phyloP scores from a whole-genome alignment of 1,284 basidiomycete genomes.

The Chiua sp. region DNA sequence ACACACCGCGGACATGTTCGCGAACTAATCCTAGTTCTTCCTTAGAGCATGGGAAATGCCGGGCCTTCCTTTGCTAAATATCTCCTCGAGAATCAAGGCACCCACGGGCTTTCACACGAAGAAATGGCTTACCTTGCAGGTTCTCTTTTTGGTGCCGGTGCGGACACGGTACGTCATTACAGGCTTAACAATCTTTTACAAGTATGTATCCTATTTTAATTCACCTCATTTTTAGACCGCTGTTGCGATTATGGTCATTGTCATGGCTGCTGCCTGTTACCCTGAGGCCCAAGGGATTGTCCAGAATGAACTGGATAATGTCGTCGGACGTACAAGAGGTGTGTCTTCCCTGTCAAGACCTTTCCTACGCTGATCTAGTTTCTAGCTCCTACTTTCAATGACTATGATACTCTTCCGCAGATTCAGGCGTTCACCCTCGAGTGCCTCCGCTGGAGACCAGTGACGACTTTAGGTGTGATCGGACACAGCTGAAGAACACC shows the following conservation, averaged over 20 bases:
- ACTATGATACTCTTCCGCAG: slow-evolving; percentile 42
- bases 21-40: background rate
- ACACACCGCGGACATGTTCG: background rate
- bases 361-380: background rate
- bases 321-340: slow-evolving; percentile 49
- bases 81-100: slow-evolving; percentile 37
- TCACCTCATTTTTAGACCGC: slow-evolving; percentile 38
- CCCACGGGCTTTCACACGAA: slow-evolving; percentile 34
- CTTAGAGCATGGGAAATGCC: slow-evolving; percentile 23
- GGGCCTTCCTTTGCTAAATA: slow-evolving; percentile 37
- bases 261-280: slow-evolving; percentile 56
- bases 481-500: background rate
- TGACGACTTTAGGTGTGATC: slow-evolving; percentile 35
- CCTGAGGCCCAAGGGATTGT: slow-evolving; percentile 47
- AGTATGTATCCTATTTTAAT: background rate
- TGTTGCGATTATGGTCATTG: slow-evolving; percentile 48
- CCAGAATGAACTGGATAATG: slow-evolving; percentile 50
- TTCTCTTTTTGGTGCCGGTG: slow-evolving; percentile 50
- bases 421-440: slow-evolving; percentile 51
- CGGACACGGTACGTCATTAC: slow-evolving; percentile 42
- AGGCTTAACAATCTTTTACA: background rate
- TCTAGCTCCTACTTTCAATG: slow-evolving; percentile 46
- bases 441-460: slow-evolving; percentile 52
- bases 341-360: background rate
- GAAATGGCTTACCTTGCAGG: slow-evolving; percentile 49